Evolutionary conservation across 2,329 filamentous ascomycete species (phyloP).

Genomic region (Colletotrichum eremochloae): DNA sequence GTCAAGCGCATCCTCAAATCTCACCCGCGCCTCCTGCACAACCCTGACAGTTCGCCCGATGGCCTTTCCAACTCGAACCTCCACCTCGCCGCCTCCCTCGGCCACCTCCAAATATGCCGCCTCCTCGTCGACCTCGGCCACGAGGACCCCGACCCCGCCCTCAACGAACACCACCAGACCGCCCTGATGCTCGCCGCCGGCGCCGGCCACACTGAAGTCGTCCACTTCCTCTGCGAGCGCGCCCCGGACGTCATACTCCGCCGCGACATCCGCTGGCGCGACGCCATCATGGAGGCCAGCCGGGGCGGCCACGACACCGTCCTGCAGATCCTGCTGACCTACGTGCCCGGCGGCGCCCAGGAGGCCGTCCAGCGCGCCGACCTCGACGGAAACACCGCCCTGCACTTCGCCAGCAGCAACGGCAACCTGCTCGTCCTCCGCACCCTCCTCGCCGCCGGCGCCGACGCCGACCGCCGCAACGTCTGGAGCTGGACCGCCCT

Average conservation of each 20-base stretch:
- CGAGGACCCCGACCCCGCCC: slow-evolving; percentile 77
- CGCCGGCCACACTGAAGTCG: slow-evolving; percentile 79
- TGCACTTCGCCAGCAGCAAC: slow-evolving; percentile 88
- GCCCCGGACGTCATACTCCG: slow-evolving; percentile 74
- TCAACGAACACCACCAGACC: slow-evolving; percentile 85
- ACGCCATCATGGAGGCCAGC: slow-evolving; percentile 78
- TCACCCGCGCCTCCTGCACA: slow-evolving; percentile 79
- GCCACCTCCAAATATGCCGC: slow-evolving; percentile 76
- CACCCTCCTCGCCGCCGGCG: slow-evolving; percentile 82
- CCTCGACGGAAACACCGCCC: slow-evolving; percentile 82
- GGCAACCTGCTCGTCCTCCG: slow-evolving; percentile 83
- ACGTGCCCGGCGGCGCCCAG: slow-evolving; percentile 66
- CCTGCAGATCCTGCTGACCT: slow-evolving; percentile 74
- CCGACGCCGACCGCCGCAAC: slow-evolving; percentile 79
- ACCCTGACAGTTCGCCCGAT: slow-evolving; percentile 78
- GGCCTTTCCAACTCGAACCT: slow-evolving; percentile 86
- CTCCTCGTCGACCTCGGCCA: slow-evolving; percentile 81
- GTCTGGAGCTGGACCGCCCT: slow-evolving; percentile 85
- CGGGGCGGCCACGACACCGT: slow-evolving; percentile 73
- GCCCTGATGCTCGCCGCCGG: slow-evolving; percentile 83
- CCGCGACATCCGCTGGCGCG: slow-evolving; percentile 76
- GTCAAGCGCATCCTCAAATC: slow-evolving; percentile 82
- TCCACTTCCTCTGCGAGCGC: slow-evolving; percentile 76
- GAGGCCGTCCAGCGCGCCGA: slow-evolving; percentile 72
- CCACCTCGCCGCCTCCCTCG: slow-evolving; percentile 82